phyloP scores from a whole-genome alignment of 768 basidiomycete species.

The Daedaleopsis sinensis region DNA sequence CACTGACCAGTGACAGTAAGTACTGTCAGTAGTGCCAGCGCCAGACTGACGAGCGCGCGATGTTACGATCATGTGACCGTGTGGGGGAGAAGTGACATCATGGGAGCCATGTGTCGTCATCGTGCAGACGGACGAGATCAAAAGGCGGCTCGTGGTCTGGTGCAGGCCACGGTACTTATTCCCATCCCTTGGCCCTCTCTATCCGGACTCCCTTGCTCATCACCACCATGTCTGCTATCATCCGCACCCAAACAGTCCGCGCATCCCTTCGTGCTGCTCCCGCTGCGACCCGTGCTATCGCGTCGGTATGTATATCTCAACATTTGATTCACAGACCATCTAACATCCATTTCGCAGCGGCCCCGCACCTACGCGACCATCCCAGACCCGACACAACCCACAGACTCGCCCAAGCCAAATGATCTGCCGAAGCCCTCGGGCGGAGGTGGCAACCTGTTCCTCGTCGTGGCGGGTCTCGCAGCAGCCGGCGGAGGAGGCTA shows the following conservation, averaged over 20 bases:
- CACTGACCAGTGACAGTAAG: too few species aligned
- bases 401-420: slow-evolving; percentile 23
- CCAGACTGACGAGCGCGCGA: too few species aligned
- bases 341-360: slow-evolving; percentile 9
- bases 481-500: slow-evolving; percentile 39
- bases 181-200: not conserved
- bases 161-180: not conserved
- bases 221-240: slow-evolving; percentile 22
- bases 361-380: slow-evolving; percentile 26
- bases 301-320: slow-evolving; percentile 10
- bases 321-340: not conserved
- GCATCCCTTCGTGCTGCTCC: slow-evolving; percentile 18
- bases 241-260: slow-evolving; percentile 30
- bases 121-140: not conserved
- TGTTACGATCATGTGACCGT: slow-evolving; percentile 19
- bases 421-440: slow-evolving; percentile 23
- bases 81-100: slow-evolving; percentile 17
- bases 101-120: slow-evolving; percentile 21
- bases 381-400: slow-evolving; percentile 30
- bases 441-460: slow-evolving; percentile 30
- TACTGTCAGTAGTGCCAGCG: too few species aligned
- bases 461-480: slow-evolving; percentile 32
- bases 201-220: too few species aligned
- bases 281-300: slow-evolving; percentile 14
- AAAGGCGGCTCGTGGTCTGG: slow-evolving; percentile 10